Evolutionary conservation across 2,329 filamentous ascomycete species (phyloP), one percentile per base, ranked within the genome.

Genomic region (Rhynchosporium secalis): DNA sequence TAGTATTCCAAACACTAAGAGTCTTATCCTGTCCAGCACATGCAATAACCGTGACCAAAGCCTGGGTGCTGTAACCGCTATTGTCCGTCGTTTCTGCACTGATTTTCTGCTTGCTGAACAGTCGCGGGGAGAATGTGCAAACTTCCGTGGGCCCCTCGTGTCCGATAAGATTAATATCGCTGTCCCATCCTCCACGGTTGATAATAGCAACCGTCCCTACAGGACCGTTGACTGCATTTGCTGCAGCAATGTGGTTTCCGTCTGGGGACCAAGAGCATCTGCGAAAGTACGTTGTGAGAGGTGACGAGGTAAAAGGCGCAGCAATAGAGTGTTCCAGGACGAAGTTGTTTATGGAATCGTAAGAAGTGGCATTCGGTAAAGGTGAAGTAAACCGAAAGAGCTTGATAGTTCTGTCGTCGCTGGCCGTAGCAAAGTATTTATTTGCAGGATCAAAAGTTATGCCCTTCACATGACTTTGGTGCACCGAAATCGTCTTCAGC

Each of bases 371-470:
- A 74, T 96, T 97, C 9, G 95, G 91, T 1, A 89, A 85, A 0
- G 95, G 93, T 1, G 94, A 90, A 2, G 91, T 96, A 75, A 97
- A 99, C 63, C 93, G 87, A 77, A 96, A 98, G 71, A 99, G 91
- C 75, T 96, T 96, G 77, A 99, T 96, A 2, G 92, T 94, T 63
- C 95, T 87, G 76, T 99, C 95, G 75, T 99, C 95, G 77, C 92
- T 96, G 2, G 96, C 93, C 0, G 96, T 99, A 15, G 96, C 95
- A 76, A 99, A 99, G 80, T 96, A 99, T 75, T 98, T 99, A 79
- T 98, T 98, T 47, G 95, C 95, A 0, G 95, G 95, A 74, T 99
- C 95, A 73, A 99, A 99, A 0, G 94, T 96, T 71, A 99, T 96
- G 65, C 96, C 95, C 76, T 99, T 99, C 78, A 99, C 95, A 75